Base-by-base conservation (phyloP, 306 rosid species). In the Cucurbita ficifolia region DNA sequence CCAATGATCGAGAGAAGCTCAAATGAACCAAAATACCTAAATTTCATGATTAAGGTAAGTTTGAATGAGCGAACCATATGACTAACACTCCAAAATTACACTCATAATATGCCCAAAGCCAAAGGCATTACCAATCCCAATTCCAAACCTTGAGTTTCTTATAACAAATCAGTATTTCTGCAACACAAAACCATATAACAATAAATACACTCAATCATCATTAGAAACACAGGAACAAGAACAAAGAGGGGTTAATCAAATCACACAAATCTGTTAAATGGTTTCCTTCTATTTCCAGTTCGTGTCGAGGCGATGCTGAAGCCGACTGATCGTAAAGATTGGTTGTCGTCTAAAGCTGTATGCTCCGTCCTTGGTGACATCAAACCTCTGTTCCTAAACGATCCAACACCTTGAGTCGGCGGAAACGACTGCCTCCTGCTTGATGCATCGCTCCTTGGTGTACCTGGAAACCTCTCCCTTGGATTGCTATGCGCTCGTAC, bases 261-360 rank as follows among this genome's bases (percentile, higher is more conserved):
- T 95, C 99, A 95, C 97, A 88, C 99, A 85, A 91, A 91, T 95
- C 99, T 81, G 86, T 89, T 89, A 89, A 95, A 95, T 56, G 99
- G 99, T 87, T 82, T 91, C 84, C 96, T 87, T 73, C 91, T 92
- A 56, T 84, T 84, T 52, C 89, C 89, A 2, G 83, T 86, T 0
- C 97, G 97, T 84, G 87, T 63, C 21, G 97, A 91, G 42, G 86
- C 96, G 82, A 95, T 87, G 76, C 96, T 90, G 88, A 81, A 50
- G 53, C 88, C 95, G 76, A 88, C 29, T 17, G 92, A 86, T 57
- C 86, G 95, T 81, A 84, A 72, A 57, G 91, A 78, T 81, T 82
- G 93, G 78, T 80, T 81, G 63, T 87, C 88, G 61, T 89, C 90
- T 79, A 79, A 77, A 48, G 70, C 71, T 77, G 78, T 78, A n/a